Evolutionary conservation across 2,329 filamentous ascomycete genomes (phyloP).

Genomic region (Aspergillus sojae): DNA sequence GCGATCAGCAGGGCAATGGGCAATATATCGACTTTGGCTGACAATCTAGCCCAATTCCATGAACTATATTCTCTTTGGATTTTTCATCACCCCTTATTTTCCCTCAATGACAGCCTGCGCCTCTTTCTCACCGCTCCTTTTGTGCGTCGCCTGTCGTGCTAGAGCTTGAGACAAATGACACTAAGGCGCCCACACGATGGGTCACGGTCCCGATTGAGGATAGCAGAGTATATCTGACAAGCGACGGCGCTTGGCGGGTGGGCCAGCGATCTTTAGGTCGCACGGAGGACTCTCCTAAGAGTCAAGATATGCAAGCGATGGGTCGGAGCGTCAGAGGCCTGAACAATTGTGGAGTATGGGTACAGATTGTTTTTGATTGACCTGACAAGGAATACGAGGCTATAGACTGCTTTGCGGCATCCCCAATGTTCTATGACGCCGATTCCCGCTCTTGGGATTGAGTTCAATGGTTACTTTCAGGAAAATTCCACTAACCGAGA

Average conservation of each 20-base stretch:
- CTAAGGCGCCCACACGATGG: slow-evolving; percentile 14
- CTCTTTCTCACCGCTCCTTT: slow-evolving; percentile 5
- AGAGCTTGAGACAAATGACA: slow-evolving; percentile 18
- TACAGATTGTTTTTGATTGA: slow-evolving; percentile 4
- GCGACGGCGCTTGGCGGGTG: slow-evolving; percentile 12
- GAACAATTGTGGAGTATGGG: slow-evolving; percentile 18
- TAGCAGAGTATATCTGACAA: slow-evolving; percentile 17
- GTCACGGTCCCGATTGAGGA: slow-evolving; percentile 16
- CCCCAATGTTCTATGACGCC: neutral
- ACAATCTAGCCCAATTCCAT: neutral
- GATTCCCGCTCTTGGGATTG: neutral
- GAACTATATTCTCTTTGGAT: neutral
- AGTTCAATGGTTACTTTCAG: neutral
- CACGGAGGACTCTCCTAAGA: slow-evolving; percentile 7
- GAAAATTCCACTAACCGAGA: neutral
- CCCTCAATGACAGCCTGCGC: neutral
- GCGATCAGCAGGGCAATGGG: slow-evolving; percentile 5
- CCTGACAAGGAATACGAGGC: neutral
- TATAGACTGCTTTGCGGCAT: neutral
- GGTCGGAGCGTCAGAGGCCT: slow-evolving; percentile 5
- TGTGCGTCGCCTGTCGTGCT: slow-evolving; percentile 5
- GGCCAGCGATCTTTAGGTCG: slow-evolving; percentile 17
- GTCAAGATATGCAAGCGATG: slow-evolving; percentile 12
- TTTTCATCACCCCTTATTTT: neutral
- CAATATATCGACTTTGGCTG: neutral